Evolutionary conservation across 2,329 filamentous ascomycete species (phyloP).

Genomic region (Nemania sp.): DNA sequence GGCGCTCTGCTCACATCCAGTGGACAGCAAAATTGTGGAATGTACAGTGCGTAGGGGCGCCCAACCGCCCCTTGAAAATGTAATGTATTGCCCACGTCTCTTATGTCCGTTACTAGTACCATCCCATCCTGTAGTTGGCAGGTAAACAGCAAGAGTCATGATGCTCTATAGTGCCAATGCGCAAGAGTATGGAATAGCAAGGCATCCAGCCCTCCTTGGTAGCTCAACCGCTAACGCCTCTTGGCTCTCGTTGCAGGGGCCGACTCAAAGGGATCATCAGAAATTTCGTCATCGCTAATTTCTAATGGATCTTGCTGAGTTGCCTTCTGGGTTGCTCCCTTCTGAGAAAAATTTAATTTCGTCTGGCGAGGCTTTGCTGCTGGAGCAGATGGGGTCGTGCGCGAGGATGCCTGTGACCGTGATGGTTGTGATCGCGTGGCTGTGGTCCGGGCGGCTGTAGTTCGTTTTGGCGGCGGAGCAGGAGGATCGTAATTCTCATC

Average conservation of each 20-base stretch:
- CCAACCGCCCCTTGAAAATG: background rate
- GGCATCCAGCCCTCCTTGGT: background rate
- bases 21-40: background rate
- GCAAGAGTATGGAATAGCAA: background rate
- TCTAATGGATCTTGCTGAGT: conserved; percentile 54
- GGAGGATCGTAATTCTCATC: conserved; percentile 52
- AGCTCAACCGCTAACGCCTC: conserved; percentile 22
- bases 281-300: conserved; percentile 68
- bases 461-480: conserved; percentile 43
- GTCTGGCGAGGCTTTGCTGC: conserved; percentile 49
- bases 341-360: conserved; percentile 55
- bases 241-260: conserved; percentile 43
- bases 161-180: background rate
- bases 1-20: background rate
- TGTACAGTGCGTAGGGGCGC: background rate
- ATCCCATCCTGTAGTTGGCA: background rate
- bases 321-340: too few species aligned
- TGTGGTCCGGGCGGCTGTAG: conserved; percentile 35
- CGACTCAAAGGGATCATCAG: conserved; percentile 62
- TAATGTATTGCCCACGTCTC: background rate
- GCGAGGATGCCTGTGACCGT: conserved; percentile 40
- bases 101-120: background rate
- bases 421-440: conserved; percentile 38
- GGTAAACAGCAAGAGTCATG: background rate
- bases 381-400: conserved; percentile 31